phyloP scores from a whole-genome alignment of 768 basidiomycete species.

The Tulasnella calospora region DNA sequence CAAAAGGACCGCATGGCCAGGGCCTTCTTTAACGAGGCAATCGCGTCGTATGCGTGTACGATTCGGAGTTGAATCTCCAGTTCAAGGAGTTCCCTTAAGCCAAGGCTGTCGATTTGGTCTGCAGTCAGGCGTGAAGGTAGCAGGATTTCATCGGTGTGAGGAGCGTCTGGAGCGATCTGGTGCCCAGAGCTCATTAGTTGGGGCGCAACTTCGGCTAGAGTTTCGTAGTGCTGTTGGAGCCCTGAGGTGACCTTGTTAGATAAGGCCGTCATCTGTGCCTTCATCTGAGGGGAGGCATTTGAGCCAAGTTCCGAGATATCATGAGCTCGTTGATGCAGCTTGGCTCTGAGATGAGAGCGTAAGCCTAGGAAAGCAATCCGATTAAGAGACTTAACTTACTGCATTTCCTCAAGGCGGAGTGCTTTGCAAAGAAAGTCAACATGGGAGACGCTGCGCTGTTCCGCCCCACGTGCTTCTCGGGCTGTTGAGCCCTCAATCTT shows the following conservation, averaged over 20 bases:
- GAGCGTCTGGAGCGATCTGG: background rate
- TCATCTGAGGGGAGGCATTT: background rate
- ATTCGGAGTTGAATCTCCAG: no score
- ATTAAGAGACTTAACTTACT: background rate
- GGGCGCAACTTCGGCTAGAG: background rate
- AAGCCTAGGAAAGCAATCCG: no score
- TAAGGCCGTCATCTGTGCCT: background rate
- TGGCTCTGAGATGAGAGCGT: background rate
- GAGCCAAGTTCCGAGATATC: background rate
- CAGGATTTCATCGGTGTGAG: background rate
- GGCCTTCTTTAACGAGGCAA: no score
- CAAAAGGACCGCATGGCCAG: no score
- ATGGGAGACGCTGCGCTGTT: background rate
- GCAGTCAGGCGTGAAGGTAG: background rate
- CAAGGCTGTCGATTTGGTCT: no score
- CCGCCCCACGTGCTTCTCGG: background rate
- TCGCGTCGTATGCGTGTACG: no score
- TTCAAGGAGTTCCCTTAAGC: no score
- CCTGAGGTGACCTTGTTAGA: background rate
- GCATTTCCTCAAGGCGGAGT: background rate
- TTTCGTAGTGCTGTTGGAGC: background rate
- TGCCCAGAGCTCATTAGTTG: background rate
- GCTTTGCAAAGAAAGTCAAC: background rate
- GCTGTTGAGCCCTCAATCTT: background rate
- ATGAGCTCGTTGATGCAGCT: background rate